These are phyloP conservation scores for Pestalotiopsis fici DNA, from an alignment of 2,329 filamentous ascomycete genomes.

Conservation along the genomic window DNA sequence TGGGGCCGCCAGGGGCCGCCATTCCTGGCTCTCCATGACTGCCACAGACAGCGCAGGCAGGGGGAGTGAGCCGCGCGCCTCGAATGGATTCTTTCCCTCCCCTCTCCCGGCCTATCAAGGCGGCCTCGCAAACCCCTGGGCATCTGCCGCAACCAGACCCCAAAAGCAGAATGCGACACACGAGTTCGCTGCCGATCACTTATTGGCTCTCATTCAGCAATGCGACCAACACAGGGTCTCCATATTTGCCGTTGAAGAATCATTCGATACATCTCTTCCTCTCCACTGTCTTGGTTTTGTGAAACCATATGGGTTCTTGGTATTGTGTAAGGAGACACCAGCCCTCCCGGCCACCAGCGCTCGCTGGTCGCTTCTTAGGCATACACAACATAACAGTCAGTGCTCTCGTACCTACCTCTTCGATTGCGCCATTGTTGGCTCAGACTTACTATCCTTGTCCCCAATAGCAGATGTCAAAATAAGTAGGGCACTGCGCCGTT, in stretches of 20 bases:
- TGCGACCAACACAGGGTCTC: not conserved
- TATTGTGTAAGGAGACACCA: not conserved
- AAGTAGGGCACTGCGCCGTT: not conserved
- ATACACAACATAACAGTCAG: too few species aligned
- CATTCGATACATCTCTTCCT: not conserved
- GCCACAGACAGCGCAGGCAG: not conserved
- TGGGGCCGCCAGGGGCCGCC: not conserved
- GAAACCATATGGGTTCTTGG: not conserved
- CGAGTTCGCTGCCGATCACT: not conserved
- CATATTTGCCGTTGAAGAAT: constrained; percentile 7
- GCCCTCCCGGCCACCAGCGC: not conserved
- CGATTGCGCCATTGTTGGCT: not conserved
- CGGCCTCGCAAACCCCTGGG: not conserved
- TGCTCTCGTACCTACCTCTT: not conserved
- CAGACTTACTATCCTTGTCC: not conserved
- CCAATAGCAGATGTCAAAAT: not conserved
- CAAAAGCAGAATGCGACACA: constrained; percentile 1
- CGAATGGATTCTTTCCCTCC: not conserved
- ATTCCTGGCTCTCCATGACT: not conserved
- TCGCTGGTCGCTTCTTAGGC: not conserved
- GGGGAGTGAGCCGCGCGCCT: not conserved
- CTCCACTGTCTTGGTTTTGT: constrained; percentile 6
- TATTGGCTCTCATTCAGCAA: not conserved
- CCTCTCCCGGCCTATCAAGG: not conserved
- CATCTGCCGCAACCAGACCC: constrained; percentile 1